Evolutionary conservation across 345 rosid genomes (phyloP).

Genomic region (Rhizophora apiculata): DNA sequence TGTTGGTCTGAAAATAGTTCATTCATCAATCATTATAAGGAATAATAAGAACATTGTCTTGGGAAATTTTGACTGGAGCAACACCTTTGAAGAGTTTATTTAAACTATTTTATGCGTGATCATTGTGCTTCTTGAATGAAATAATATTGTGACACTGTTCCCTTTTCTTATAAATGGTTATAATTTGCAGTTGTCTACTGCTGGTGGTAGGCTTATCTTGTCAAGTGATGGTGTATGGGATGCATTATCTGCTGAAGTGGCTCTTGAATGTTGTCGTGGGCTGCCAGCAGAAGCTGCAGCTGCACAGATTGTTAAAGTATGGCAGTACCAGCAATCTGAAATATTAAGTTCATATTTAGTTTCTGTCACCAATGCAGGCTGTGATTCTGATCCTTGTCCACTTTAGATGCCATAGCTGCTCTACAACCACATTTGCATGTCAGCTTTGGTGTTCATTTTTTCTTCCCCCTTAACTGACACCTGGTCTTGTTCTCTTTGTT

Average conservation of each 20-base stretch:
- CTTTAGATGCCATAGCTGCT: not conserved
- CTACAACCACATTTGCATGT: not conserved
- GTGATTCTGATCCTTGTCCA: not conserved
- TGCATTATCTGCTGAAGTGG: conserved; percentile 71
- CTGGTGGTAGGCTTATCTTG: conserved; percentile 86
- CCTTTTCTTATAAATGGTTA: conserved; percentile 6
- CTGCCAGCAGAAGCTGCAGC: conserved; percentile 90
- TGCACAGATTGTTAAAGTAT: conserved; percentile 85
- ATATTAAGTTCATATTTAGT: not conserved
- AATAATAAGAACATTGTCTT: no score
- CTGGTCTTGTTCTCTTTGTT: conserved; percentile 11
- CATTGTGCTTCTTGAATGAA: no score
- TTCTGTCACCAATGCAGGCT: not conserved
- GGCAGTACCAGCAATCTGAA: conserved; percentile 1
- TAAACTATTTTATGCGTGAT: no score
- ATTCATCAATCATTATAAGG: no score
- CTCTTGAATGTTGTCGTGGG: conserved; percentile 90
- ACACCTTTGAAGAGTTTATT: no score
- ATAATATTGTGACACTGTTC: not conserved
- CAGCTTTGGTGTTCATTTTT: not conserved
- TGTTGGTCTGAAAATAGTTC: no score
- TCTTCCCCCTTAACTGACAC: not conserved
- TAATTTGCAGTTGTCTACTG: conserved; percentile 72
- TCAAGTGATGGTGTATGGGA: conserved; percentile 99
- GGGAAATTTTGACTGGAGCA: no score